Conservation (phyloP, 805 yeast genomes). For the Novakomyces olei region DNA sequence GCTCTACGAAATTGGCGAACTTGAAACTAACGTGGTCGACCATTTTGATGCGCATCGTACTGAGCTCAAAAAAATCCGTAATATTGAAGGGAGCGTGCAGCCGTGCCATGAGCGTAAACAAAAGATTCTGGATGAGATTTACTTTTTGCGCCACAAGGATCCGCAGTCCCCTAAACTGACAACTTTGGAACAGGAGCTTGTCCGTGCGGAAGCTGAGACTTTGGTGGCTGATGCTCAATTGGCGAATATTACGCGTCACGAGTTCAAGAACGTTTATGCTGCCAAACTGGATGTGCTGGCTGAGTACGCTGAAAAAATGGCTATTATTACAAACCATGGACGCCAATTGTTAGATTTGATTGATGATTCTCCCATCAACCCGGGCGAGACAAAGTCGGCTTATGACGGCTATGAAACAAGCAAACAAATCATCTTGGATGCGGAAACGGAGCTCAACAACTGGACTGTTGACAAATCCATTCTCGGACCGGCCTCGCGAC, state of each 20-base stretch:
- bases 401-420: conserved; percentile 97
- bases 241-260: conserved; percentile 93
- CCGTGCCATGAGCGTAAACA: conserved; percentile 97
- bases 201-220: conserved; percentile 97
- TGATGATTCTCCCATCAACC: conserved; percentile 93
- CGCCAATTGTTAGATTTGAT: conserved; percentile 86
- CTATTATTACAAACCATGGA: conserved; percentile 96
- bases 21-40: conserved; percentile 95
- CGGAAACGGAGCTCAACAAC: conserved; percentile 81
- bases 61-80: conserved; percentile 80
- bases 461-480: too few relatives aligned
- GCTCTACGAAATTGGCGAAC: conserved; percentile 88
- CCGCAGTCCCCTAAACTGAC: conserved; percentile 92
- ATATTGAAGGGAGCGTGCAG: conserved; percentile 93
- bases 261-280: conserved; percentile 89
- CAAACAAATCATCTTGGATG: conserved; percentile 91
- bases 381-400: conserved; percentile 97
- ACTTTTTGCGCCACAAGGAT: conserved; percentile 92
- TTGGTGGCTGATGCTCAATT: conserved; percentile 97
- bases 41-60: conserved; percentile 95
- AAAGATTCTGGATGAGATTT: conserved; percentile 92
- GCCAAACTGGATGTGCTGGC: conserved; percentile 90
- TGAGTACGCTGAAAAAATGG: conserved; percentile 88
- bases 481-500: too few relatives aligned
- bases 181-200: conserved; percentile 92